phyloP scores from a whole-genome alignment of 257 asterid species.

The Primulina eburnea region DNA sequence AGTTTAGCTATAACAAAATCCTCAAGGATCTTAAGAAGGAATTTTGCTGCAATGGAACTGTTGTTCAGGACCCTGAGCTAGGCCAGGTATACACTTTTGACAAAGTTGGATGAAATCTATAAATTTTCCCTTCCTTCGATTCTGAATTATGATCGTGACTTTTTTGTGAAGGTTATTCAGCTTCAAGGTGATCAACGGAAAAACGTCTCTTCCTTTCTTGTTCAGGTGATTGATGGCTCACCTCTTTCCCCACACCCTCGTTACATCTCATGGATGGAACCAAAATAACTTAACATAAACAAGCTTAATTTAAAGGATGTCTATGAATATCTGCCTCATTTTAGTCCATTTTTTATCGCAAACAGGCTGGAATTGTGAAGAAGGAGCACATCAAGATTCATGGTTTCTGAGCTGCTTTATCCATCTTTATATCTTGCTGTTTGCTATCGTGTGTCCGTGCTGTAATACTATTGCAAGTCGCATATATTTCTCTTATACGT shows the following conservation, averaged over 20 bases:
- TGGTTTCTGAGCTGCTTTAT: constrained; percentile 47
- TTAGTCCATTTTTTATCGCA: background rate
- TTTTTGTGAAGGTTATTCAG: constrained; percentile 45
- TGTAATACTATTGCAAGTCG: background rate
- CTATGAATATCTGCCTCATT: background rate
- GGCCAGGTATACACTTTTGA: constrained; percentile 49
- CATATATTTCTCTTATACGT: background rate
- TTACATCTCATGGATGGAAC: background rate
- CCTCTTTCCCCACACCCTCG: background rate
- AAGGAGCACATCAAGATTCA: constrained; percentile 61
- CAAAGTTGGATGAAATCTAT: no score
- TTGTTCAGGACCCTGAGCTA: constrained; percentile 70
- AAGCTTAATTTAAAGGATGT: background rate
- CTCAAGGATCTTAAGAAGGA: constrained; percentile 69
- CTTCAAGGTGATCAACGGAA: constrained; percentile 64
- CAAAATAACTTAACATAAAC: background rate
- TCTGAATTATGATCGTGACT: background rate
- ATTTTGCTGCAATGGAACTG: constrained; percentile 75
- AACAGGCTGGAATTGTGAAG: constrained; percentile 53
- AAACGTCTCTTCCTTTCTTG: constrained; percentile 54
- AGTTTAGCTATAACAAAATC: constrained; percentile 67
- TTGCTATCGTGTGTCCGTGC: constrained; percentile 1
- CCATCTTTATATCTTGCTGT: constrained; percentile 5
- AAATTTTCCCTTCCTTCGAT: background rate
- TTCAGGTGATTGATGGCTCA: constrained; percentile 35